Evolutionary conservation across 1,284 basidiomycete species (phyloP).

Genomic region (Phenoliferia sp.): DNA sequence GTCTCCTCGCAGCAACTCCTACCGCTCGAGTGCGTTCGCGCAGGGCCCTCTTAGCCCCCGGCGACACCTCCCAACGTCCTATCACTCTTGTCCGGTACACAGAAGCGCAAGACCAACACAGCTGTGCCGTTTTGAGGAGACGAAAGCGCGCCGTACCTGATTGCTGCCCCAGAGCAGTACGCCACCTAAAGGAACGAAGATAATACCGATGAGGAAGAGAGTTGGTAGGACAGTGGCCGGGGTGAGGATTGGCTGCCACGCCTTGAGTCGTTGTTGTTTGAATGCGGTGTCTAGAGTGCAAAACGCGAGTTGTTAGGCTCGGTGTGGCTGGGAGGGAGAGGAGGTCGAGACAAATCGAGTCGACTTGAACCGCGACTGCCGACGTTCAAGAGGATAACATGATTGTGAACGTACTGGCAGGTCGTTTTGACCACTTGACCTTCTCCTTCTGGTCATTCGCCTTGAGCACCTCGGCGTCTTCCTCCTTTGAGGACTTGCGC

Average conservation of each 20-base stretch:
- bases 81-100: no score
- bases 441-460: constrained; percentile 59
- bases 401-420: constrained; percentile 64
- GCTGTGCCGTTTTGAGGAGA: no score
- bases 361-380: not conserved
- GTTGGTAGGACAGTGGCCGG: constrained; percentile 96
- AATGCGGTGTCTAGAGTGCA: constrained; percentile 76
- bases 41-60: no score
- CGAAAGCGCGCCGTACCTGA: no score
- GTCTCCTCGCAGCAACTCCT: no score
- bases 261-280: constrained; percentile 98
- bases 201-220: constrained; percentile 85
- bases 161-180: constrained; percentile 73
- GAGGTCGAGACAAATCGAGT: no score
- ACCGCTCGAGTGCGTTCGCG: no score
- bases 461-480: constrained; percentile 22
- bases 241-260: constrained; percentile 99
- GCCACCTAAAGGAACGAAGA: constrained; percentile 95
- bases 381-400: not conserved
- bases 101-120: no score
- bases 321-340: not conserved
- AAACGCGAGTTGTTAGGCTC: not conserved
- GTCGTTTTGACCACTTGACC: constrained; percentile 78
- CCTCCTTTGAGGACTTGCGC: constrained; percentile 17
- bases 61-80: no score